Evolutionary conservation across 495 filamentous ascomycete genomes (phyloP).

Genomic region (Podospora pseudopauciseta): DNA sequence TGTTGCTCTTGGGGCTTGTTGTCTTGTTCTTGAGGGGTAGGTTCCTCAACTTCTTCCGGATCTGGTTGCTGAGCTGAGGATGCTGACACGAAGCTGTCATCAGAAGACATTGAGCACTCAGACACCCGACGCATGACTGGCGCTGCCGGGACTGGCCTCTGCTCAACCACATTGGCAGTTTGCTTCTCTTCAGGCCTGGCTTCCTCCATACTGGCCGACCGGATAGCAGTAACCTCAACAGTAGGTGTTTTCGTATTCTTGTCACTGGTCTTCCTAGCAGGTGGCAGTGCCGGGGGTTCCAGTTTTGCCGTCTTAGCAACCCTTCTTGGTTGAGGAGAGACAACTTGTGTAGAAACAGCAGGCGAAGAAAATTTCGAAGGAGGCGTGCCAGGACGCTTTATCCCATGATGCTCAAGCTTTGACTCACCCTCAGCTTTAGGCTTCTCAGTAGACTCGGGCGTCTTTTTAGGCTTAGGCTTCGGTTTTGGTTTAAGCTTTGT

Average conservation of each 20-base stretch:
- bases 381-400: slow-evolving; percentile 10
- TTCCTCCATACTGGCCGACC: background rate
- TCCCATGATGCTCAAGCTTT: background rate
- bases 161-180: background rate
- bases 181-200: background rate
- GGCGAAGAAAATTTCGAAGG: background rate
- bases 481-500: slow-evolving; percentile 20
- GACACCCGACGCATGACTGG: slow-evolving; percentile 15
- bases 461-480: background rate
- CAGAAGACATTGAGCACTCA: slow-evolving; percentile 36
- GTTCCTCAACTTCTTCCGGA: background rate
- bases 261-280: slow-evolving; percentile 3
- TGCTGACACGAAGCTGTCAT: slow-evolving; percentile 48
- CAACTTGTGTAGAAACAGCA: slow-evolving; percentile 12
- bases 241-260: slow-evolving; percentile 6
- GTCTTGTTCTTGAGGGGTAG: slow-evolving; percentile 3
- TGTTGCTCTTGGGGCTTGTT: slow-evolving; percentile 22
- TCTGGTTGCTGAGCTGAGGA: slow-evolving; percentile 37
- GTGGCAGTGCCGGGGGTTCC: slow-evolving; percentile 20
- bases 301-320: slow-evolving; percentile 20
- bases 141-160: background rate
- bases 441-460: background rate
- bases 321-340: slow-evolving; percentile 24
- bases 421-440: background rate
- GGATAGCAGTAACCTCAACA: background rate